A percentile compares a stretch with the other conserved stretches of the same genome.
These are phyloP conservation scores for Pyrrhoderma lamaoense DNA, from an alignment of 1,284 basidiomycete species.

Conservation along the genomic window DNA sequence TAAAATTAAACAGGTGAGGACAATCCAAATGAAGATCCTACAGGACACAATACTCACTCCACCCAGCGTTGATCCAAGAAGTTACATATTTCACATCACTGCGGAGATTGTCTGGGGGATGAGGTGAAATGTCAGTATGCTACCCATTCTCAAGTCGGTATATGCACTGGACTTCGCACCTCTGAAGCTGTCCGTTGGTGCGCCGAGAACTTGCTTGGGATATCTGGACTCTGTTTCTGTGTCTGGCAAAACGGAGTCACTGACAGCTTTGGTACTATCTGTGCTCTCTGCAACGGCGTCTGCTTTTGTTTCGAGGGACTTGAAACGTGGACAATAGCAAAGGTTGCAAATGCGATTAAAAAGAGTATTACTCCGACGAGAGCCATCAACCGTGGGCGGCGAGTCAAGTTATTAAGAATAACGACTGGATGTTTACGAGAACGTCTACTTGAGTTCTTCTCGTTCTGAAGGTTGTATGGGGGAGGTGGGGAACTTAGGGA, in stretches of 20 bases:
- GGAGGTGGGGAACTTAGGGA: neutral
- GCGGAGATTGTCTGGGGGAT: conserved; percentile 42
- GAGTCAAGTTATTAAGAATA: neutral
- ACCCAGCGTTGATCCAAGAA: conserved; percentile 62
- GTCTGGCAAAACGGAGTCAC: neutral
- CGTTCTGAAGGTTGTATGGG: conserved; percentile 7
- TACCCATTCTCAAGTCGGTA: neutral
- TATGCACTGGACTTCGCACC: conserved; percentile 5
- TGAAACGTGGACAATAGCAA: conserved; percentile 11
- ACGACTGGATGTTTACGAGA: neutral
- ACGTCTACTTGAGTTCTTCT: neutral
- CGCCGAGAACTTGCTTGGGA: conserved; percentile 34
- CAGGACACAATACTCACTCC: conserved; percentile 39
- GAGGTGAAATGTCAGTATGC: neutral
- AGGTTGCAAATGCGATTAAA: conserved; percentile 4
- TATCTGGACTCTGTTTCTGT: conserved; percentile 12
- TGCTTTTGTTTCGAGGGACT: neutral
- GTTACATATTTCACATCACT: conserved; percentile 57
- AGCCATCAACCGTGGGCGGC: conserved; percentile 7
- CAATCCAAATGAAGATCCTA: neutral
- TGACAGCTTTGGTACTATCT: neutral
- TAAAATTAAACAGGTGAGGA: conserved; percentile 2
- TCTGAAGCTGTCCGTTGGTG: conserved; percentile 45
- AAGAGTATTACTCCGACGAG: conserved; percentile 5
- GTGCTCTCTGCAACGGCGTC: neutral